Conservation (phyloP, 1,284 basidiomycete genomes). For the Cystobasidium pallidum region DNA sequence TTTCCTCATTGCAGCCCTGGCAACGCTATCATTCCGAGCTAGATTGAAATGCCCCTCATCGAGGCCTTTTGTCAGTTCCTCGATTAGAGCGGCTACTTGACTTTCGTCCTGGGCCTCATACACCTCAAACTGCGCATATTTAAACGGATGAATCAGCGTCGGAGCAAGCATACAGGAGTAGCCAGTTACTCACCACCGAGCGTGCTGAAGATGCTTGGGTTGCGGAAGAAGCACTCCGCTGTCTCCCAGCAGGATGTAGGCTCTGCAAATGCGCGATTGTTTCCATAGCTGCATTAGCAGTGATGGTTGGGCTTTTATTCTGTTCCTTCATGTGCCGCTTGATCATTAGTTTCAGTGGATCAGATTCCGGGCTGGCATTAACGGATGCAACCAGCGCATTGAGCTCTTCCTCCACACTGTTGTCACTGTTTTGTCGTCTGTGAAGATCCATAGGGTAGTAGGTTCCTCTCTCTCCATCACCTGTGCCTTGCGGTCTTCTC, state of each 20-base stretch:
- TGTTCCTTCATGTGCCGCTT: conserved; percentile 25
- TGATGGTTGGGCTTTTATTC: not conserved
- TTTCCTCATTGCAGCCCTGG: conserved; percentile 16
- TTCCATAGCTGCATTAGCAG: conserved; percentile 9
- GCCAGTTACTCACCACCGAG: conserved; percentile 21
- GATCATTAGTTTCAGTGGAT: conserved; percentile 33
- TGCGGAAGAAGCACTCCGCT: not conserved
- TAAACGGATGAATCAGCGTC: not conserved
- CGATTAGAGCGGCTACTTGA: conserved; percentile 38
- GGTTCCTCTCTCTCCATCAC: conserved; percentile 18
- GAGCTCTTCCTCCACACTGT: conserved; percentile 37
- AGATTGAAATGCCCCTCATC: conserved; percentile 44
- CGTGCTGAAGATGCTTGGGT: conserved; percentile 21
- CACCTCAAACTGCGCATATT: conserved; percentile 21
- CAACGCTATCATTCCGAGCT: conserved; percentile 13
- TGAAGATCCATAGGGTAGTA: conserved; percentile 39
- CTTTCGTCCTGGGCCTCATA: conserved; percentile 29
- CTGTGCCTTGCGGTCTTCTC: not conserved
- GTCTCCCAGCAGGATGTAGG: not conserved
- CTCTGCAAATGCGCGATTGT: conserved; percentile 6
- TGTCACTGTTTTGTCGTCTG: conserved; percentile 32
- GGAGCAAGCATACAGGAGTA: not conserved
- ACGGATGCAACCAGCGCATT: conserved; percentile 7
- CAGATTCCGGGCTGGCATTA: conserved; percentile 28
- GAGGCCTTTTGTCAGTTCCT: conserved; percentile 40